These are phyloP conservation scores for Coemansia sp. DNA, from an alignment of 192 early-diverging fungal genomes.

Conservation along the genomic window DNA sequence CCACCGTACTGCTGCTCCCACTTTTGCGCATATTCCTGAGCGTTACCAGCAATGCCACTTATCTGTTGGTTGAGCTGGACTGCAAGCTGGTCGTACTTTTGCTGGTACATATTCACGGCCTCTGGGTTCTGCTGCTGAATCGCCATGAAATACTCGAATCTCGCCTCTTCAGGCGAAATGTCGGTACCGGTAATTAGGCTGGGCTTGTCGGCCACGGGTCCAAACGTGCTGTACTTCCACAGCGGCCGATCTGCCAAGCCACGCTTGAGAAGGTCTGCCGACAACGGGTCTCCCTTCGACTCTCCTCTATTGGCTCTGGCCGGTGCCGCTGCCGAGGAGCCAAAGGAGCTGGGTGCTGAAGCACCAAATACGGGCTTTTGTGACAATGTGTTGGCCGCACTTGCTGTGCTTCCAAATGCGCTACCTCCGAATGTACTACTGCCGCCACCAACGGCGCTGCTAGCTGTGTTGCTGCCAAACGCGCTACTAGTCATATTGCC, in stretches of 20 bases:
- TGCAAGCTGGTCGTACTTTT: slow-evolving; percentile 29
- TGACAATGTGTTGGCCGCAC: neutral
- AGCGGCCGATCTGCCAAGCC: slow-evolving; percentile 52
- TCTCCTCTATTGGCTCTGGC: neutral
- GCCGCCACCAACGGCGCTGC: neutral
- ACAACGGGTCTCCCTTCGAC: slow-evolving; percentile 5
- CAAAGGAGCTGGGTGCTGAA: neutral
- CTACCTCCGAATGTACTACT: neutral
- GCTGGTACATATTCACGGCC: slow-evolving; percentile 16
- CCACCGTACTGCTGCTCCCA: slow-evolving; percentile 27
- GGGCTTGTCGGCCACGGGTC: slow-evolving; percentile 58
- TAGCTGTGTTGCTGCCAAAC: neutral
- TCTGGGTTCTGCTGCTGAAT: slow-evolving; percentile 15
- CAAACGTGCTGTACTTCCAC: slow-evolving; percentile 60
- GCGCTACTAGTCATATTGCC: neutral
- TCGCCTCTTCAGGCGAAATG: slow-evolving; percentile 62
- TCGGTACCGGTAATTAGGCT: slow-evolving; percentile 62
- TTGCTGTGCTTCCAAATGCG: neutral
- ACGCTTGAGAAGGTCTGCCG: slow-evolving; percentile 47
- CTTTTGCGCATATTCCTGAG: slow-evolving; percentile 13
- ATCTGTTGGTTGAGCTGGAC: slow-evolving; percentile 15
- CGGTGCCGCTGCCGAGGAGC: neutral
- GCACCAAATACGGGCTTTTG: neutral
- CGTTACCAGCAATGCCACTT: slow-evolving; percentile 12
- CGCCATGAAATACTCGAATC: slow-evolving; percentile 52